These are phyloP conservation scores for Rhodosorus marinus DNA, from an alignment of 23 red algal species.

Conservation along the genomic window DNA sequence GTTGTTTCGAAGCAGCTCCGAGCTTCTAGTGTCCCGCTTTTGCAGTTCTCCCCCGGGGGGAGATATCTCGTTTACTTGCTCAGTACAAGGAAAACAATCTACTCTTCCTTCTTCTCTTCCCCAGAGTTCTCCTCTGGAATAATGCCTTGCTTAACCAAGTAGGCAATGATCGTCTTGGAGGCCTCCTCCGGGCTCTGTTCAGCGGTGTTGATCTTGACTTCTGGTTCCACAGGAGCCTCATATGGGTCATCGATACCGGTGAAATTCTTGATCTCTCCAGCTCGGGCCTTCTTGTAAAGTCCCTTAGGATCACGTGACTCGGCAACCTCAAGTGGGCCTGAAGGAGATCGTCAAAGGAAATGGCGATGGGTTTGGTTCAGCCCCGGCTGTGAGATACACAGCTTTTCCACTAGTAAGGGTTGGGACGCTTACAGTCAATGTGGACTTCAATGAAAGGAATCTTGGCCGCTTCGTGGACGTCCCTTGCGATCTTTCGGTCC, in stretches of 20 bases:
- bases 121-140: not conserved
- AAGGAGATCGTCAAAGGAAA: not conserved
- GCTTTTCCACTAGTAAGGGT: not conserved
- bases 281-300: conserved; percentile 94
- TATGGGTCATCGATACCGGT: conserved; percentile 94
- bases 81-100: no score
- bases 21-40: no score
- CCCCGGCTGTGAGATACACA: not conserved
- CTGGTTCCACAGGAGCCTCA: conserved; percentile 58
- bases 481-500: conserved; percentile 54
- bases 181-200: conserved; percentile 54
- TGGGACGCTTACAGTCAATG: no score
- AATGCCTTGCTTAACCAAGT: conserved; percentile 5
- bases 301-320: conserved; percentile 97
- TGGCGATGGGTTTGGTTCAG: not conserved
- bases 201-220: conserved; percentile 58
- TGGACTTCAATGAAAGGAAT: conserved; percentile 84
- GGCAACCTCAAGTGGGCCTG: conserved; percentile 64
- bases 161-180: conserved; percentile 31
- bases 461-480: conserved; percentile 61
- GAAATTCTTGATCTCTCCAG: conserved; percentile 78
- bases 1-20: no score
- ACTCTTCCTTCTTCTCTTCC: not conserved
- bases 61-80: no score
- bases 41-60: no score